A percentile compares a stretch with the other conserved stretches of the same genome.
phyloP scores from a whole-genome alignment of 1,139 yeast species.

The Arxiozyma heterogenica region DNA sequence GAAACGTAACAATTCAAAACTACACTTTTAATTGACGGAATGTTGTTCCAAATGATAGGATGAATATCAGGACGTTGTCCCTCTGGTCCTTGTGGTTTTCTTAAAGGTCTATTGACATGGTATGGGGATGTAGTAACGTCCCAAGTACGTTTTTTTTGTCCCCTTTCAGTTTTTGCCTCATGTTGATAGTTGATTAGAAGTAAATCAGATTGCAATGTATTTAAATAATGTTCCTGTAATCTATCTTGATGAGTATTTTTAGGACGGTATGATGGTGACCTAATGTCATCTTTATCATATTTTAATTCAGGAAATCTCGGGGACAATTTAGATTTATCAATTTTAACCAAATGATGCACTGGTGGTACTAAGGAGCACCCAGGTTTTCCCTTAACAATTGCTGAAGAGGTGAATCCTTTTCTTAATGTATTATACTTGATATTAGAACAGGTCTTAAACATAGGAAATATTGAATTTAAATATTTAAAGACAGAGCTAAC shows the following conservation, averaged over 20 bases:
- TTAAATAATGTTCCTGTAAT: slow-evolving; percentile 64
- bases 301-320: slow-evolving; percentile 62
- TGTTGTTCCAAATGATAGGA: slow-evolving; percentile 54
- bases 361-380: slow-evolving; percentile 80
- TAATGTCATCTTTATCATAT: slow-evolving; percentile 57
- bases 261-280: slow-evolving; percentile 72
- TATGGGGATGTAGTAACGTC: slow-evolving; percentile 74
- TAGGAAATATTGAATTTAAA: not conserved
- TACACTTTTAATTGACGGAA: slow-evolving; percentile 62
- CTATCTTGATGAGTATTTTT: slow-evolving; percentile 67
- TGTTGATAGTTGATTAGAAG: slow-evolving; percentile 71
- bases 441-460: slow-evolving; percentile 4
- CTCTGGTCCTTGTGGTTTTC: slow-evolving; percentile 55
- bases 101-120: slow-evolving; percentile 67
- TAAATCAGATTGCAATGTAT: slow-evolving; percentile 67
- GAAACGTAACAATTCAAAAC: slow-evolving; percentile 69
- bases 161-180: slow-evolving; percentile 41
- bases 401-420: slow-evolving; percentile 10
- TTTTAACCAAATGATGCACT: slow-evolving; percentile 78
- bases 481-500: not conserved
- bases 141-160: slow-evolving; percentile 76
- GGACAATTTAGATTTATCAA: slow-evolving; percentile 60
- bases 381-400: slow-evolving; percentile 40
- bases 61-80: slow-evolving; percentile 66
- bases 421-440: slow-evolving; percentile 32